These are phyloP conservation scores for Kazachstania viticola DNA, from an alignment of 805 yeast species.

Conservation along the genomic window DNA sequence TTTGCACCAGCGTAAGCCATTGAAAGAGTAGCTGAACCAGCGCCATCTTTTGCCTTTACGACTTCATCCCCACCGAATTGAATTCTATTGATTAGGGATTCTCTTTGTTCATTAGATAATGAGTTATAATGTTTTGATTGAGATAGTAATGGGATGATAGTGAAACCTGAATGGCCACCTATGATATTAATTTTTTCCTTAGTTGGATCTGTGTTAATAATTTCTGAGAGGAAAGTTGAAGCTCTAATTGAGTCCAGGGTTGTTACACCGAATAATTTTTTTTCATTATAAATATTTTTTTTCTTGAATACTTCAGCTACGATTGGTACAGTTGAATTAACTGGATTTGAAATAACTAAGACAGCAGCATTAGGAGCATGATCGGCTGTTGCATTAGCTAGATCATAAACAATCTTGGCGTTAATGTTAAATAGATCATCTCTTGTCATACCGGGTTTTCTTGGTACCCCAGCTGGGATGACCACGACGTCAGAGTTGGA, in stretches of 20 bases:
- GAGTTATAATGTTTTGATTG: slow-evolving; percentile 64
- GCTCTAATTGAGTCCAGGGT: slow-evolving; percentile 88
- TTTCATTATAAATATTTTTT: slow-evolving; percentile 81
- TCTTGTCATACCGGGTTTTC: slow-evolving; percentile 98
- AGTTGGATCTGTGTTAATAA: slow-evolving; percentile 49
- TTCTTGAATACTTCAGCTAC: slow-evolving; percentile 85
- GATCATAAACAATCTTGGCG: slow-evolving; percentile 88
- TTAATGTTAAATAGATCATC: slow-evolving; percentile 94
- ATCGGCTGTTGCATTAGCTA: slow-evolving; percentile 78
- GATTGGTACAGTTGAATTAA: slow-evolving; percentile 94
- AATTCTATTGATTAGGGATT: slow-evolving; percentile 67
- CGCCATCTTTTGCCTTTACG: slow-evolving; percentile 86
- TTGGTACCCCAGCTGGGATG: slow-evolving; percentile 97
- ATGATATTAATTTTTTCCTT: slow-evolving; percentile 75
- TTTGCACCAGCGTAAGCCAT: slow-evolving; percentile 89
- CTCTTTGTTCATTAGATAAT: slow-evolving; percentile 45
- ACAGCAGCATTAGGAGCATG: slow-evolving; percentile 76
- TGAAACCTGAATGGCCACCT: slow-evolving; percentile 96
- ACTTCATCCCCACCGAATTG: slow-evolving; percentile 97
- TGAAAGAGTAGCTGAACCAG: slow-evolving; percentile 86
- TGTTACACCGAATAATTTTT: slow-evolving; percentile 91
- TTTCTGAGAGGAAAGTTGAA: slow-evolving; percentile 62
- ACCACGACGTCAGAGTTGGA: slow-evolving; percentile 65
- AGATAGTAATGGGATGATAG: slow-evolving; percentile 87
- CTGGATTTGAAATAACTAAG: slow-evolving; percentile 84